These are phyloP conservation scores for Articulospora tetracladia DNA, from an alignment of 495 filamentous ascomycete species.

Conservation along the genomic window DNA sequence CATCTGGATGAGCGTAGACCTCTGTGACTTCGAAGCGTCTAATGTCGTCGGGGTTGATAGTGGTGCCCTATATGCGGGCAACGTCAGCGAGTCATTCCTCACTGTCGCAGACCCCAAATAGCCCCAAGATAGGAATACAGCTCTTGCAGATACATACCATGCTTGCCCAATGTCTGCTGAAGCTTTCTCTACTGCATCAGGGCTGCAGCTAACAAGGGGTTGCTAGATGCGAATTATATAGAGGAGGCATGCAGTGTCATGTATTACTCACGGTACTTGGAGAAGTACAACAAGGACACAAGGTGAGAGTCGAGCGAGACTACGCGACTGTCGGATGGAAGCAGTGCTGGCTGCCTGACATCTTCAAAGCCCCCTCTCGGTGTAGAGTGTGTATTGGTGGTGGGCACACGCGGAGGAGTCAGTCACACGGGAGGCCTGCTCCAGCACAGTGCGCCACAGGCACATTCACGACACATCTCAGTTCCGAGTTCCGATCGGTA, in stretches of 20 bases:
- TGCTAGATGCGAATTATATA: not conserved
- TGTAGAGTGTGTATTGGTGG: not conserved
- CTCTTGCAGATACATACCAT: slow-evolving; percentile 14
- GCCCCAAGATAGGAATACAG: too few species aligned
- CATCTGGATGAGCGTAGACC: slow-evolving; percentile 57
- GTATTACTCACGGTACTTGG: too few species aligned
- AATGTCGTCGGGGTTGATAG: slow-evolving; percentile 47
- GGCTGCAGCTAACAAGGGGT: too few species aligned
- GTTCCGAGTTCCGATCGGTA: not conserved
- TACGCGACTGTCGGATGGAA: not conserved
- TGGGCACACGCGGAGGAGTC: slow-evolving; percentile 17
- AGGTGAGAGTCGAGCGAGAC: not conserved
- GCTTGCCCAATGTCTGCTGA: slow-evolving; percentile 10
- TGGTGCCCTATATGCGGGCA: slow-evolving; percentile 18
- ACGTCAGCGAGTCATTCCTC: slow-evolving; percentile 10
- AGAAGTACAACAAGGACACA: not conserved
- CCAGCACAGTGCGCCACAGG: not conserved
- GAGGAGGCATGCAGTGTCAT: not conserved
- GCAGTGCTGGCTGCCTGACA: slow-evolving; percentile 14
- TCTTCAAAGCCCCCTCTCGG: not conserved
- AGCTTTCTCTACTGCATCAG: slow-evolving; percentile 2
- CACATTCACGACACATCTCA: not conserved
- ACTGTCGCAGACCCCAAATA: not conserved
- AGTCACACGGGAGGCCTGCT: slow-evolving; percentile 15
- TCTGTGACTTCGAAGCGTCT: slow-evolving; percentile 66